Conservation (phyloP, 441 rosid genomes). For the Metrosideros polymorpha region DNA sequence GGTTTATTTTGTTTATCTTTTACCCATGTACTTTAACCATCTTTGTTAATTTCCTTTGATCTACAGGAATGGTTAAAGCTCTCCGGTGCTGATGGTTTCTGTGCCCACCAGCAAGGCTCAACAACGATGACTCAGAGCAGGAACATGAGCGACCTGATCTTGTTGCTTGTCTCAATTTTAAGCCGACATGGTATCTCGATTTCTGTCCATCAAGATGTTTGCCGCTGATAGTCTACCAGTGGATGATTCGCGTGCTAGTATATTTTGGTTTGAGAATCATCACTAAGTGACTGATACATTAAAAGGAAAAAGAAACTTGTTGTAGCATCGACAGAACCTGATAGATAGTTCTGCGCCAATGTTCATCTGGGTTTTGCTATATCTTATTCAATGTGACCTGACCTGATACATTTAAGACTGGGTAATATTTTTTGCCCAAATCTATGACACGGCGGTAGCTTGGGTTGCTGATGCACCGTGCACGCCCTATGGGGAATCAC, state of each 20-base stretch:
- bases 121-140: too few species aligned
- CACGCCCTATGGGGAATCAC: background rate
- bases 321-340: background rate
- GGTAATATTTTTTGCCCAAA: background rate
- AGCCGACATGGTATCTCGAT: too few species aligned
- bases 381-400: background rate
- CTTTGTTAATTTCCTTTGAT: background rate
- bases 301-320: background rate
- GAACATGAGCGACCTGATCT: too few species aligned
- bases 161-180: too few species aligned
- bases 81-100: background rate
- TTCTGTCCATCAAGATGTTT: background rate
- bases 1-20: conserved; percentile 12
- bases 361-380: background rate
- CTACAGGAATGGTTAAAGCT: background rate
- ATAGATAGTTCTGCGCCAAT: too few species aligned
- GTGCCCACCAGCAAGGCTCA: background rate
- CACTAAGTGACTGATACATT: background rate
- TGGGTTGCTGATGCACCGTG: background rate
- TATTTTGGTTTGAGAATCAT: background rate
- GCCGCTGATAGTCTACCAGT: too few species aligned
- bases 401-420: background rate
- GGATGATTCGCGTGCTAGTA: background rate
- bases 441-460: background rate
- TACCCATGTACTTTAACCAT: background rate